Evolutionary conservation across 2,329 filamentous ascomycete genomes (phyloP).

Genomic region (Mariannaea sp.): DNA sequence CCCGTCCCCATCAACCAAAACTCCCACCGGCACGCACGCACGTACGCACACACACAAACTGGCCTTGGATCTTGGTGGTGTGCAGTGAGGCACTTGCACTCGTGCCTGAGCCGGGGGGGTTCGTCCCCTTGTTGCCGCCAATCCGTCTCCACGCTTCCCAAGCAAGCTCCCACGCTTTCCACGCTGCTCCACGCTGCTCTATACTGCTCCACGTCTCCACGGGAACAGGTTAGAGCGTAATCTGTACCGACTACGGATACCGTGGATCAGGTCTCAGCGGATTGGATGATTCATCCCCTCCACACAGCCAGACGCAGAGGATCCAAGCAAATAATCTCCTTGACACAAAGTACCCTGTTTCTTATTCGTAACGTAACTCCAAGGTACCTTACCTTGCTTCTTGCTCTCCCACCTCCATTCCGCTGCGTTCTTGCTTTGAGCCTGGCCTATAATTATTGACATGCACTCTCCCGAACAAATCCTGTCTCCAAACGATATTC

Average conservation of each 20-base stretch:
- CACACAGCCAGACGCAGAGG: not conserved
- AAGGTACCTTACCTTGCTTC: too few relatives aligned
- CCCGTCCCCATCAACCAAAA: too few relatives aligned
- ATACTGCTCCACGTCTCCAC: slow-evolving; percentile 15
- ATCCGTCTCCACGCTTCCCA: slow-evolving; percentile 21
- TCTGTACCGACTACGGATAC: slow-evolving; percentile 4
- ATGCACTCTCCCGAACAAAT: slow-evolving; percentile 3
- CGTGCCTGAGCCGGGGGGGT: slow-evolving; percentile 3
- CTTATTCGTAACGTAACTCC: too few relatives aligned
- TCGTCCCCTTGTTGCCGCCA: slow-evolving; percentile 4
- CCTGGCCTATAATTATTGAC: not conserved
- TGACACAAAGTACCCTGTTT: too few relatives aligned
- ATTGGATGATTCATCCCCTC: not conserved
- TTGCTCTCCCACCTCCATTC: not conserved
- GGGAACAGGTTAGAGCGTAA: slow-evolving; percentile 3
- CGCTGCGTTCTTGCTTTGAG: not conserved
- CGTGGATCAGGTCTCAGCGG: slow-evolving; percentile 15
- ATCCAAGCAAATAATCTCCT: not conserved
- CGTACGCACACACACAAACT: not conserved
- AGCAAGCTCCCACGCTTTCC: too few relatives aligned
- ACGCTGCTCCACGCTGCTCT: slow-evolving; percentile 4
- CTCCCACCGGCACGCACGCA: too few relatives aligned
- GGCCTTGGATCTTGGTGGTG: not conserved
- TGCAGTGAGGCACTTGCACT: not conserved
- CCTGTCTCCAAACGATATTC: not conserved